Conservation (phyloP, 192 early-diverging fungal genomes). For the Lobosporangium transversale region DNA sequence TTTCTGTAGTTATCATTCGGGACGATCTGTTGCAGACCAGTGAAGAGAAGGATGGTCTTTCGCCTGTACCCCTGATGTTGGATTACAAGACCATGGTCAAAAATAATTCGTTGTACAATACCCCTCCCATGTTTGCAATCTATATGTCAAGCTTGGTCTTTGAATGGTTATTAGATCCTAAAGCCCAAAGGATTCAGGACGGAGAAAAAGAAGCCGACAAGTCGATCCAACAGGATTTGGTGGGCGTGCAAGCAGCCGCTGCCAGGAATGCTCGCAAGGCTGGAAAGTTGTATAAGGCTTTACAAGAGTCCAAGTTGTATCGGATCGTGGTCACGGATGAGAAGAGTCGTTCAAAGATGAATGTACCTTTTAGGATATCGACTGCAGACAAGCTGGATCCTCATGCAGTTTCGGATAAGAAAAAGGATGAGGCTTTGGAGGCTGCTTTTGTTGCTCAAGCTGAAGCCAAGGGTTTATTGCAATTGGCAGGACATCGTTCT, state of each 20-base stretch:
- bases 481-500: conserved; percentile 95
- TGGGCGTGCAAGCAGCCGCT: conserved; percentile 76
- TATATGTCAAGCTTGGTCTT: conserved; percentile 93
- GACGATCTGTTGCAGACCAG: conserved; percentile 83
- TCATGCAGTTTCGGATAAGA: conserved; percentile 13
- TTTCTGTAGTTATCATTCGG: conserved; percentile 92
- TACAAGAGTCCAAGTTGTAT: conserved; percentile 78
- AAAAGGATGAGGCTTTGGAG: conserved; percentile 73
- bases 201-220: conserved; percentile 31
- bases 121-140: conserved; percentile 94
- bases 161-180: conserved; percentile 73
- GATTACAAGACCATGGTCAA: conserved; percentile 87
- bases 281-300: conserved; percentile 70
- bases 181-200: conserved; percentile 41
- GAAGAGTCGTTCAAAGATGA: conserved; percentile 83
- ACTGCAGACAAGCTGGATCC: conserved; percentile 30
- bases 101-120: conserved; percentile 93
- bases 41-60: conserved; percentile 18
- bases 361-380: conserved; percentile 85
- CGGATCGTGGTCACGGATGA: conserved; percentile 69
- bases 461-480: conserved; percentile 79
- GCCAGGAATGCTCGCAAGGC: conserved; percentile 78
- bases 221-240: conserved; percentile 53
- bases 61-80: conserved; percentile 78
- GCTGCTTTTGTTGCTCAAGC: conserved; percentile 83